phyloP scores from a whole-genome alignment of 2,329 filamentous ascomycete genomes.

The Thielaviopsis populi region DNA sequence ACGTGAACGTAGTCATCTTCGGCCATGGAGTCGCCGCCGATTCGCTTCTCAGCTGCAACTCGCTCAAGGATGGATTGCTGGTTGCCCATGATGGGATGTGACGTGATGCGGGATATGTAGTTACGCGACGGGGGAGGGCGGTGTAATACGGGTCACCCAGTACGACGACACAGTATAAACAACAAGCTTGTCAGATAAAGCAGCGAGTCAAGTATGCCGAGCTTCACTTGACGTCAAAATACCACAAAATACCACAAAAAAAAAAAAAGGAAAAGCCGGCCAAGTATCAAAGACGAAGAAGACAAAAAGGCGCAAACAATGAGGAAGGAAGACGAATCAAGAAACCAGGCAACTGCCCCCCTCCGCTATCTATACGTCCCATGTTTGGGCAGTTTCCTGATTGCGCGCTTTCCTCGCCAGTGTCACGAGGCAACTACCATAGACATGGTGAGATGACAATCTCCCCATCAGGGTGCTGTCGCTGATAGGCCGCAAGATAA shows the following conservation, averaged over 20 bases:
- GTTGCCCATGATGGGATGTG: conserved; percentile 5
- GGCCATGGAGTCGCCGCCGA: background rate
- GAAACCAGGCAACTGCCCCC: background rate
- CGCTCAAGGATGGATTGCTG: conserved; percentile 3
- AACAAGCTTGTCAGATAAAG: no score
- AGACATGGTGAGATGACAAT: background rate
- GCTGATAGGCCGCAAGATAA: background rate
- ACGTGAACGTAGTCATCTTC: conserved; percentile 10
- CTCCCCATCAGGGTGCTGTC: background rate
- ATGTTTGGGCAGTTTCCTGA: background rate
- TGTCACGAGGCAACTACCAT: background rate
- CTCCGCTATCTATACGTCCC: background rate
- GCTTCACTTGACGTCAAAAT: background rate
- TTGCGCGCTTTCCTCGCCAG: background rate
- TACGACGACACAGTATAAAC: background rate
- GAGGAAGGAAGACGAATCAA: background rate
- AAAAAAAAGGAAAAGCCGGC: background rate
- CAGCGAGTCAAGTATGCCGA: background rate
- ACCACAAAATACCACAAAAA: no score
- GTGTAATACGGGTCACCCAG: no score
- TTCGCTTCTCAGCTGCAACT: background rate
- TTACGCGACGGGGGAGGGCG: no score
- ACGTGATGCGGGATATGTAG: background rate
- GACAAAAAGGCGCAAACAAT: background rate
- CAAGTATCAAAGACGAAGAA: background rate